Conservation (phyloP, 768 basidiomycete species). For the Collybiopsis luxurians region DNA sequence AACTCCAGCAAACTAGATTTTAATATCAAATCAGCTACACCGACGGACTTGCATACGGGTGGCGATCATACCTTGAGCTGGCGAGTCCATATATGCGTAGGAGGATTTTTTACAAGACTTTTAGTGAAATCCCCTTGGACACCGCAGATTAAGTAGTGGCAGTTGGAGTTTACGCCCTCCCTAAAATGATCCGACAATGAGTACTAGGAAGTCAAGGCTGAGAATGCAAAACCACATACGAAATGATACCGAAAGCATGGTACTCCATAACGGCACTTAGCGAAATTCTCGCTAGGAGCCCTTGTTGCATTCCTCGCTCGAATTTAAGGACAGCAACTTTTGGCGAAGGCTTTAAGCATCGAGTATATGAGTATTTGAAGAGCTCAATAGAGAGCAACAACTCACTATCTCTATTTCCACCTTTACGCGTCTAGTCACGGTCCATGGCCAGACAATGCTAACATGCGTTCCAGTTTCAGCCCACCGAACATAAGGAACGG, state of each 20-base stretch:
- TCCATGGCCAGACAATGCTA: slow-evolving; percentile 74
- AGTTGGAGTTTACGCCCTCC: slow-evolving; percentile 67
- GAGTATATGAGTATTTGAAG: neutral
- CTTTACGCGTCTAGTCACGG: slow-evolving; percentile 70
- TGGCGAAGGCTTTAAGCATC: slow-evolving; percentile 58
- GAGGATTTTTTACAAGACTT: slow-evolving; percentile 69
- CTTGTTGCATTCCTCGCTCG: slow-evolving; percentile 85
- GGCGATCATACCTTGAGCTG: slow-evolving; percentile 62
- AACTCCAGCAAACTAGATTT: slow-evolving; percentile 68
- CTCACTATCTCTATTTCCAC: slow-evolving; percentile 77
- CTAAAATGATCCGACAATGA: slow-evolving; percentile 30
- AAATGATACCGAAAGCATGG: slow-evolving; percentile 83
- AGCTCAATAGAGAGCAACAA: slow-evolving; percentile 9
- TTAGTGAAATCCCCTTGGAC: slow-evolving; percentile 84
- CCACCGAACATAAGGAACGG: neutral
- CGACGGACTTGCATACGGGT: neutral
- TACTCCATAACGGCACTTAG: slow-evolving; percentile 77
- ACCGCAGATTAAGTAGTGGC: slow-evolving; percentile 83
- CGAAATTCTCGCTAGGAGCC: slow-evolving; percentile 74
- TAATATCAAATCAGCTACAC: neutral
- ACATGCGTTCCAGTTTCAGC: neutral
- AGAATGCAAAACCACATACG: slow-evolving; percentile 40
- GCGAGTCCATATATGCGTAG: slow-evolving; percentile 73
- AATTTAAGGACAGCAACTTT: slow-evolving; percentile 81
- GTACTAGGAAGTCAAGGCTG: neutral